phyloP scores from a whole-genome alignment of 306 rosid genomes.

The Hippophae rhamnoides region DNA sequence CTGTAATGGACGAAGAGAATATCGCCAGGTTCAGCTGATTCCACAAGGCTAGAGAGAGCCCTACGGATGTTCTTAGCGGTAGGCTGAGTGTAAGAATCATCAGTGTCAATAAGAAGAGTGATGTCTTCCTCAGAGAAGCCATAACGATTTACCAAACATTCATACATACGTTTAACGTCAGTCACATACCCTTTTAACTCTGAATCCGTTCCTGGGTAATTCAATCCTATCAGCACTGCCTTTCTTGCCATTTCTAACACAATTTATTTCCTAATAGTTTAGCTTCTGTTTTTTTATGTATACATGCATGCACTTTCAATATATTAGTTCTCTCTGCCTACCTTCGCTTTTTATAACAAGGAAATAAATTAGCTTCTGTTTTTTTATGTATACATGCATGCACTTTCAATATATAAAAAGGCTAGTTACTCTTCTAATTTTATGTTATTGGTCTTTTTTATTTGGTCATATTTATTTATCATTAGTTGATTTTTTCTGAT shows the following conservation, averaged over 20 bases:
- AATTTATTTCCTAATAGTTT: background rate
- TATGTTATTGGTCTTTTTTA: too few species aligned
- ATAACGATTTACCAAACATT: constrained; percentile 37
- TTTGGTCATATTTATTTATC: too few species aligned
- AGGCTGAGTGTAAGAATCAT: constrained; percentile 57
- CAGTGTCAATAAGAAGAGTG: constrained; percentile 62
- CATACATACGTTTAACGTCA: constrained; percentile 55
- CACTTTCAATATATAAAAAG: too few species aligned
- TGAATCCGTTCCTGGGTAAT: constrained; percentile 67
- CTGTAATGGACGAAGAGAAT: constrained; percentile 67
- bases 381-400: too few species aligned
- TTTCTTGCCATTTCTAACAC: constrained; percentile 43
- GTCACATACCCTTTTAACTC: constrained; percentile 68
- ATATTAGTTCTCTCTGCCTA: too few species aligned
- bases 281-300: too few species aligned
- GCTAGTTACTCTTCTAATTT: too few species aligned
- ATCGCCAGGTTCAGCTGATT: constrained; percentile 52
- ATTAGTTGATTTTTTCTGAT: too few species aligned
- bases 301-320: too few species aligned
- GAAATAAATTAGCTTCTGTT: too few species aligned
- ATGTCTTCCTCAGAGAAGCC: constrained; percentile 48
- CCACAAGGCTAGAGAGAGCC: constrained; percentile 40
- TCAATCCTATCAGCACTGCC: constrained; percentile 75
- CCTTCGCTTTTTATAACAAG: too few species aligned
- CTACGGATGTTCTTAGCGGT: constrained; percentile 66